phyloP scores from a whole-genome alignment of 495 filamentous ascomycete genomes.

The Podospora comata region DNA sequence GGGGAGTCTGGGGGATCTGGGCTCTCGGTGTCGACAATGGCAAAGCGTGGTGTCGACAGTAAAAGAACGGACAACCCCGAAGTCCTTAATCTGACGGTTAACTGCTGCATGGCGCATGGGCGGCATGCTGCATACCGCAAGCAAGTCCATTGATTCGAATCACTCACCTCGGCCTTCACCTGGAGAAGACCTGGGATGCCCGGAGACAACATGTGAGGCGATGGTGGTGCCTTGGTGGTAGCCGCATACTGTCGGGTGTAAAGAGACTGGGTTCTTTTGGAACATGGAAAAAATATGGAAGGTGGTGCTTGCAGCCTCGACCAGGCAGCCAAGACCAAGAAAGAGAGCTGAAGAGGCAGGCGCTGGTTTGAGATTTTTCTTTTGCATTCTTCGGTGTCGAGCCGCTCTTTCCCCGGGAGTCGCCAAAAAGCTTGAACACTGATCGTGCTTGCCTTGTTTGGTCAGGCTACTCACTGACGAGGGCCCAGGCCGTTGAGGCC shows the following conservation, averaged over 20 bases:
- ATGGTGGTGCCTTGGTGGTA: not conserved
- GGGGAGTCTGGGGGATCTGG: too few relatives aligned
- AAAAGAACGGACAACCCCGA: slow-evolving; percentile 3
- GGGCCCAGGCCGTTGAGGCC: not conserved
- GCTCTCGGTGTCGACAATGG: not conserved
- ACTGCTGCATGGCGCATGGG: slow-evolving; percentile 8
- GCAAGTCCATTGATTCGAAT: not conserved
- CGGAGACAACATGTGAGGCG: not conserved
- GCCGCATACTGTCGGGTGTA: not conserved
- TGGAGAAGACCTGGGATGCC: not conserved
- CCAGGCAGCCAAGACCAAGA: slow-evolving; percentile 4
- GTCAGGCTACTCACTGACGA: not conserved
- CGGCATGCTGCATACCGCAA: slow-evolving; percentile 4
- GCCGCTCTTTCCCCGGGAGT: not conserved
- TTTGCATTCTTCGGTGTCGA: not conserved
- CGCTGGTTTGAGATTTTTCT: slow-evolving; percentile 10
- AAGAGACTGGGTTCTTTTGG: too few relatives aligned
- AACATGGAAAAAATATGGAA: not conserved
- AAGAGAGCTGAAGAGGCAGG: slow-evolving; percentile 6
- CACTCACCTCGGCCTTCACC: not conserved
- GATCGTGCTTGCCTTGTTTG: not conserved
- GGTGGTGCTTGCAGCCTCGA: not conserved
- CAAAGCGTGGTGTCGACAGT: not conserved
- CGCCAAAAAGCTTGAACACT: slow-evolving; percentile 7
- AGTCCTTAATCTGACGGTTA: slow-evolving; percentile 27